These are phyloP conservation scores for Aciculoconidium aculeatum DNA, from an alignment of 805 yeast species.

Conservation along the genomic window DNA sequence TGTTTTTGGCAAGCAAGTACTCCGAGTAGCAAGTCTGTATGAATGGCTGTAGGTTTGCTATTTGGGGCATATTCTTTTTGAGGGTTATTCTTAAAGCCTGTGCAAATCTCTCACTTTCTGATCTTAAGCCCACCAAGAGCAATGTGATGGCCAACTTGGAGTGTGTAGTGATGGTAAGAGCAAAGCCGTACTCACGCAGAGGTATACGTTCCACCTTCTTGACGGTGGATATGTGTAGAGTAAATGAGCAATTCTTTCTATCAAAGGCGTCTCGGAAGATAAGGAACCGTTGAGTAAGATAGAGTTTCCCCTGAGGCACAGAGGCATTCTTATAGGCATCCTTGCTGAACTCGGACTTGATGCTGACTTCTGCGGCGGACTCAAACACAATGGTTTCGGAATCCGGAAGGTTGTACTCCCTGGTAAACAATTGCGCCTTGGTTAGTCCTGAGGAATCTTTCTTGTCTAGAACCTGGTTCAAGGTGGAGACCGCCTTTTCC, in stretches of 20 bases:
- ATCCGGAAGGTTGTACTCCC: conserved; percentile 65
- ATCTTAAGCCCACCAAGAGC: conserved; percentile 72
- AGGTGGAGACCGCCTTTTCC: conserved; percentile 41
- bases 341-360: conserved; percentile 21
- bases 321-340: conserved; percentile 16
- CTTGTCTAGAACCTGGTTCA: conserved; percentile 40
- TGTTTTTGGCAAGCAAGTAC: conserved; percentile 61
- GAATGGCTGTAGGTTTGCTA: conserved; percentile 58
- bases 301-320: conserved; percentile 56
- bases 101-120: conserved; percentile 78
- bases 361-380: conserved; percentile 53
- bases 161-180: conserved; percentile 65
- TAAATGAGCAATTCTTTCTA: conserved; percentile 58
- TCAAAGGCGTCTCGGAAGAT: conserved; percentile 72
- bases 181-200: conserved; percentile 67
- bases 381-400: conserved; percentile 62
- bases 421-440: conserved; percentile 66
- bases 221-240: conserved; percentile 68
- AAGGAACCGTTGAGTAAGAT: conserved; percentile 67
- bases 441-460: conserved; percentile 41
- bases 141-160: conserved; percentile 58
- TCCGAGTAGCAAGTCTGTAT: conserved; percentile 78
- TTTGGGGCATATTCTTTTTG: conserved; percentile 56
- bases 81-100: conserved; percentile 56
- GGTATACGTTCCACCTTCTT: conserved; percentile 85